phyloP scores from a whole-genome alignment of 2,329 filamentous ascomycete species.

The Gnomoniopsis sp. region DNA sequence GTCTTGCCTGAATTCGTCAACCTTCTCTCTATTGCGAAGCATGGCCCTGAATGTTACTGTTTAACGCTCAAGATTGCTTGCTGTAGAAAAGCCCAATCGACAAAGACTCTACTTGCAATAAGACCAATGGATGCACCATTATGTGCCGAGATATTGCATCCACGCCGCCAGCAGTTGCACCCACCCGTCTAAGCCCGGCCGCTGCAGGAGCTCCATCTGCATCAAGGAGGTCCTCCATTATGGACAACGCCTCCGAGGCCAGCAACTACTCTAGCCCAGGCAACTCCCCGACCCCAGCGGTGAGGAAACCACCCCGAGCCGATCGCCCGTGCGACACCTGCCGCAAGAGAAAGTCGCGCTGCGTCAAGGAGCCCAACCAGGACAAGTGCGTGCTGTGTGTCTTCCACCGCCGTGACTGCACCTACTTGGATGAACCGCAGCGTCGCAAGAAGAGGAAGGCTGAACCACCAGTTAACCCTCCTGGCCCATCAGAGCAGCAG shows the following conservation, averaged over 20 bases:
- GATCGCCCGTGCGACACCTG: constrained; percentile 61
- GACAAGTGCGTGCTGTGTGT: constrained; percentile 61
- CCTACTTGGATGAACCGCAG: constrained; percentile 60
- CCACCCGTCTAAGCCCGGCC: neutral
- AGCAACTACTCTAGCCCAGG: constrained; percentile 20
- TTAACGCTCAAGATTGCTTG: neutral
- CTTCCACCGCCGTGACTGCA: constrained; percentile 65
- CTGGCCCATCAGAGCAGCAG: constrained; percentile 5
- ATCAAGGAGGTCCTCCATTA: constrained; percentile 7
- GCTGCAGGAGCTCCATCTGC: neutral
- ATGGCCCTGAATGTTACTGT: neutral
- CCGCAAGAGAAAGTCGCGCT: constrained; percentile 62
- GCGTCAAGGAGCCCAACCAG: constrained; percentile 58
- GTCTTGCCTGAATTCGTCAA: too few species aligned
- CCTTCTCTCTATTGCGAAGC: neutral
- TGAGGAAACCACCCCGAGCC: constrained; percentile 16
- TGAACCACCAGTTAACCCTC: constrained; percentile 21
- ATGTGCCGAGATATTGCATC: neutral
- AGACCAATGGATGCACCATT: neutral
- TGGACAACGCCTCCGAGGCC: constrained; percentile 20
- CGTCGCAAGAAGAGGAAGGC: constrained; percentile 46
- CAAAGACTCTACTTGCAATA: neutral
- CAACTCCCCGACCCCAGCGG: constrained; percentile 8
- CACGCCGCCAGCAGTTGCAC: neutral
- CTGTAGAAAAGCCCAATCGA: neutral